A percentile compares a stretch with the other conserved stretches of the same genome.
phyloP scores from a whole-genome alignment of 2,329 filamentous ascomycete species.

The Trichoderma lentiforme region DNA sequence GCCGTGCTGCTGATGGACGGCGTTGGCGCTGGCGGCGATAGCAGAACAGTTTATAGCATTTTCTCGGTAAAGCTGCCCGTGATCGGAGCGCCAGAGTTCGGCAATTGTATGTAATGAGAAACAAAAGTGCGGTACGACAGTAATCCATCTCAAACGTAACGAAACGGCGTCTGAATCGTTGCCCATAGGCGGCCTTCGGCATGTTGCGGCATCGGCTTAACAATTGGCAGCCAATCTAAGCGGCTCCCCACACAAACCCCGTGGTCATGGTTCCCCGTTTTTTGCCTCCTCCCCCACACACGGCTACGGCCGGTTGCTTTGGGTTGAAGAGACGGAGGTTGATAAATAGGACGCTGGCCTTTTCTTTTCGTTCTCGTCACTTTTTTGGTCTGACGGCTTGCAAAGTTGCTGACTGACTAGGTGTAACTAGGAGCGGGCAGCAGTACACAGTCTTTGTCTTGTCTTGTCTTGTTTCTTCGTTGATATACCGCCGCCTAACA shows the following conservation, averaged over 20 bases:
- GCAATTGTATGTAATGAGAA: neutral
- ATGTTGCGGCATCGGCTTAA: conserved; percentile 23
- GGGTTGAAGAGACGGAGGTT: neutral
- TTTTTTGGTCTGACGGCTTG: neutral
- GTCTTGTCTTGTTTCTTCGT: neutral
- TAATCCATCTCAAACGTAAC: neutral
- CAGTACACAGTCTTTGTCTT: neutral
- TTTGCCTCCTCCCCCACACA: conserved; percentile 14
- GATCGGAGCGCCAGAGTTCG: neutral
- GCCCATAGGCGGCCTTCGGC: conserved; percentile 1
- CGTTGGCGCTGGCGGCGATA: neutral
- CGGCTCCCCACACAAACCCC: conserved; percentile 5
- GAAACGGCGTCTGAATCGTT: neutral
- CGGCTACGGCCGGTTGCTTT: conserved; percentile 10
- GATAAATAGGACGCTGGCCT: neutral
- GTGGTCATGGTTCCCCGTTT: neutral
- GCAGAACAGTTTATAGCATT: neutral
- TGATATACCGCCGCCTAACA: conserved; percentile 25
- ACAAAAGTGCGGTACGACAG: neutral
- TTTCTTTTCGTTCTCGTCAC: neutral
- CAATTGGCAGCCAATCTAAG: neutral
- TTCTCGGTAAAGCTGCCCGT: conserved; percentile 1
- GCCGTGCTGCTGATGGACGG: neutral
- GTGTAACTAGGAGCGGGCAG: neutral
- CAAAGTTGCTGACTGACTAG: neutral